Base-by-base conservation (phyloP, 768 basidiomycete genomes). In the Rhodosporidiobolus odoratus region DNA sequence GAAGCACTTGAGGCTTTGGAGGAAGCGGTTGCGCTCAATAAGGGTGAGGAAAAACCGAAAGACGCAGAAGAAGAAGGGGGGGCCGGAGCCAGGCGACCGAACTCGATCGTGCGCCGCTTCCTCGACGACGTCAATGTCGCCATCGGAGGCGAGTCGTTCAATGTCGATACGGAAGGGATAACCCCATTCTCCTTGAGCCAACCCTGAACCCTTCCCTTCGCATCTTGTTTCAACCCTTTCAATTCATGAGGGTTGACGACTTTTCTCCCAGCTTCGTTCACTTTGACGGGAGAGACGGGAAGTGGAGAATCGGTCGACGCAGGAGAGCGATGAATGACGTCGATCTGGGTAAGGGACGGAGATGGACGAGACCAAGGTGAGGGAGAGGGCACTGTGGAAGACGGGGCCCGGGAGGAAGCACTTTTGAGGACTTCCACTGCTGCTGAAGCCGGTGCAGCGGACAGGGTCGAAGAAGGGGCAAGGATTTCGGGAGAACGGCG, bases 191-290 rank as follows among this genome's bases (percentile, higher is more conserved):
- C 15, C 27, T 13, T 27, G 9, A 74, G 45, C 73, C 73, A 71
- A 17, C 56, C 53, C 6, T 53, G 35, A 16, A 74, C 38, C 12
- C 73, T 58, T 6, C 10, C 59, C 48, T 59, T 61, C 2, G 73
- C 73, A 0, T 66, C 66, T 19, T 68, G 57, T 64, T 63, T 71
- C 25, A 74, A 60, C 1, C 47, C 63, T 32, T 62, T 62, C 32
- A 63, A 35, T 56, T 74, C 73, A 23, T 2, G 37, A 1, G 38
- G 35, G 13, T 71, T 52, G 66, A 74, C 60, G 37, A 74, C 63
- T 35, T 74, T 74, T n/a, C 73, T 62, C 0, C 69, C 73, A 4
- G 30, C 27, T 12, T n/a, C 4, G 52, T 50, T 23, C 13, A 45
- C 7, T 23, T 65, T 41, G 58, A 59, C 38, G 25, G 62, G 52